These are phyloP conservation scores for Claviceps pusilla DNA, from an alignment of 2,329 filamentous ascomycete genomes.

Conservation along the genomic window DNA sequence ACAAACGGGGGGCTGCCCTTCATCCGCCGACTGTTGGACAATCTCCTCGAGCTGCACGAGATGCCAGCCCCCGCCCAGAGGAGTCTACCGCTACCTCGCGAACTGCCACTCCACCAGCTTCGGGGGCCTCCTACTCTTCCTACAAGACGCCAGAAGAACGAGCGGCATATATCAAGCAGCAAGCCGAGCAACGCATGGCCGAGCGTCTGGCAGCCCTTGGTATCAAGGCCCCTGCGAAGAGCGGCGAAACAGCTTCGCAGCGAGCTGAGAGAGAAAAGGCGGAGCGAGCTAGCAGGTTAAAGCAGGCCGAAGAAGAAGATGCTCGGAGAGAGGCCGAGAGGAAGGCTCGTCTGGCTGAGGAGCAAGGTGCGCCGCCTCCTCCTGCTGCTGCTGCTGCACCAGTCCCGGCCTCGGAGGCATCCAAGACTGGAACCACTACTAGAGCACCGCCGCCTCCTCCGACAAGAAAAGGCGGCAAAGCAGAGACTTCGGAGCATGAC, in stretches of 20 bases:
- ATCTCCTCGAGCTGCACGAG: slow-evolving; percentile 24
- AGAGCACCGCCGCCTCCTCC: slow-evolving; percentile 69
- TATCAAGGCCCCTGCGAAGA: slow-evolving; percentile 67
- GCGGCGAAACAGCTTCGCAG: slow-evolving; percentile 68
- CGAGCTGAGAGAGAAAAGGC: slow-evolving; percentile 74
- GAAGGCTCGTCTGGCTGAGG: slow-evolving; percentile 67
- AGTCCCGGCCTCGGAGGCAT: slow-evolving; percentile 31
- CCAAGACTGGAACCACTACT: slow-evolving; percentile 26
- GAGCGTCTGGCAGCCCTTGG: slow-evolving; percentile 87
- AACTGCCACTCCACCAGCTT: slow-evolving; percentile 28
- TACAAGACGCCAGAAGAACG: slow-evolving; percentile 88
- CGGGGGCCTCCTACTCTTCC: slow-evolving; percentile 57
- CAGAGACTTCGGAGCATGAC: slow-evolving; percentile 42
- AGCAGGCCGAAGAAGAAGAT: slow-evolving; percentile 88
- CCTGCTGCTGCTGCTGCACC: slow-evolving; percentile 32
- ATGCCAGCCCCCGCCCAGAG: slow-evolving; percentile 32
- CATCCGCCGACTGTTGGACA: slow-evolving; percentile 27
- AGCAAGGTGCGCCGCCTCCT: slow-evolving; percentile 50
- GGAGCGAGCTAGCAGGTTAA: slow-evolving; percentile 75
- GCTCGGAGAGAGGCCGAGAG: slow-evolving; percentile 74
- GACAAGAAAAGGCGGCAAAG: slow-evolving; percentile 51
- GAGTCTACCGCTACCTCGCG: slow-evolving; percentile 39
- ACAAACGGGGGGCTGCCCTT: slow-evolving; percentile 33
- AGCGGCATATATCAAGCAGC: slow-evolving; percentile 90
- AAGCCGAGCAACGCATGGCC: slow-evolving; percentile 92